Conservation (phyloP, 2,329 filamentous ascomycete genomes). For the Diplodia mutila region DNA sequence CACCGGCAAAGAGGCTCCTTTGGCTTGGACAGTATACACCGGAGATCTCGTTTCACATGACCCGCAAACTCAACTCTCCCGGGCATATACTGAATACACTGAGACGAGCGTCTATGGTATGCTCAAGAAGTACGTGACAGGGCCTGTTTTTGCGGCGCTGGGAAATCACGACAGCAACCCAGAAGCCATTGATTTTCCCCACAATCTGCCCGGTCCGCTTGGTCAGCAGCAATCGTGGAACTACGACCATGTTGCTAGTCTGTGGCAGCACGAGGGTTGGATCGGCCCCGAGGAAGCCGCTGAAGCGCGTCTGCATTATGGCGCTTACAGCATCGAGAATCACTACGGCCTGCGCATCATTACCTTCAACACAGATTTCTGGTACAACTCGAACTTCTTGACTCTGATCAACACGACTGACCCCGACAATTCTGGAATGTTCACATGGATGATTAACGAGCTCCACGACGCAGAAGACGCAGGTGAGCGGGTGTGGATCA, state of each 20-base stretch:
- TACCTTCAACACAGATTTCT: constrained; percentile 58
- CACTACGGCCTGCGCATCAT: constrained; percentile 58
- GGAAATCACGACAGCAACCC: constrained; percentile 63
- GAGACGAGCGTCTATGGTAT: constrained; percentile 59
- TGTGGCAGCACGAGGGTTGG: constrained; percentile 63
- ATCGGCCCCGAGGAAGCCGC: constrained; percentile 50
- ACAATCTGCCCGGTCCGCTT: constrained; percentile 56
- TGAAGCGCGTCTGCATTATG: constrained; percentile 58
- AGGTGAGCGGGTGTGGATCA: constrained; percentile 58
- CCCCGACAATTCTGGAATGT: constrained; percentile 54
- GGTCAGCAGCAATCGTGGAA: constrained; percentile 63
- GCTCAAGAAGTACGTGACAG: constrained; percentile 60
- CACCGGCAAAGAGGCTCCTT: constrained; percentile 47
- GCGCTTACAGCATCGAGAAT: constrained; percentile 59
- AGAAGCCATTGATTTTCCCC: constrained; percentile 57
- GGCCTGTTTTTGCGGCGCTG: constrained; percentile 60
- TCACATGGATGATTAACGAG: constrained; percentile 56
- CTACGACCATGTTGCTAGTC: constrained; percentile 58
- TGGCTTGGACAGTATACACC: constrained; percentile 61
- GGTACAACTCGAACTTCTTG: constrained; percentile 50
- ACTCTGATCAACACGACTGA: constrained; percentile 58
- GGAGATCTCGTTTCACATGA: constrained; percentile 63
- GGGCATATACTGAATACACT: constrained; percentile 57
- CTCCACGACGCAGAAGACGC: constrained; percentile 58
- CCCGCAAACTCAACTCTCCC: constrained; percentile 55